These are phyloP conservation scores for Cystofilobasidium macerans DNA, from an alignment of 768 basidiomycete genomes.

Conservation along the genomic window DNA sequence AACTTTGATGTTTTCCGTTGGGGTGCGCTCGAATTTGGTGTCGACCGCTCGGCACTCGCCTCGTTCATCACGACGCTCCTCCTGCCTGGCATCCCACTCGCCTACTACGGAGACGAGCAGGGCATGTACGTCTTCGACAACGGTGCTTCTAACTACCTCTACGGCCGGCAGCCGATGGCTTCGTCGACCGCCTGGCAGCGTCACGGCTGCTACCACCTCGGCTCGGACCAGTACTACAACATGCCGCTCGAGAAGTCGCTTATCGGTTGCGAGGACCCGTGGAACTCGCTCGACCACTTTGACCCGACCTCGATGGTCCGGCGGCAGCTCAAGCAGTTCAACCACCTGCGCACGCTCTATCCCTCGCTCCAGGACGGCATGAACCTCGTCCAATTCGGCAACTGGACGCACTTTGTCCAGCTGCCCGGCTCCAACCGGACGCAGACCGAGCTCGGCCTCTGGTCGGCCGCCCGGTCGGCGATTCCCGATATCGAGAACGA, in stretches of 20 bases:
- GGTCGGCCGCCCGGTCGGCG: constrained; percentile 62
- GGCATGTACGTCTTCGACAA: constrained; percentile 73
- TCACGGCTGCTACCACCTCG: constrained; percentile 82
- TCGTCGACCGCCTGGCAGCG: constrained; percentile 74
- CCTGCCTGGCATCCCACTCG: constrained; percentile 77
- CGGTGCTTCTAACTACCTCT: constrained; percentile 82
- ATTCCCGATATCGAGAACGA: constrained; percentile 49
- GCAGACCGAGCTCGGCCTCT: constrained; percentile 73
- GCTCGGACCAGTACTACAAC: constrained; percentile 87
- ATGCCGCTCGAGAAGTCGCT: constrained; percentile 70
- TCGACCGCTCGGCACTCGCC: constrained; percentile 60
- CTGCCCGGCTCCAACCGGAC: constrained; percentile 77
- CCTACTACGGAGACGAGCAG: constrained; percentile 88
- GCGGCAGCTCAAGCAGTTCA: constrained; percentile 61
- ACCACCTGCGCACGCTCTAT: constrained; percentile 57
- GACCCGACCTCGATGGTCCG: constrained; percentile 73
- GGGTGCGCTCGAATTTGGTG: constrained; percentile 78
- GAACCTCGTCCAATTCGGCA: constrained; percentile 68
- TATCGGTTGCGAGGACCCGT: constrained; percentile 75
- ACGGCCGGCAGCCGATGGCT: constrained; percentile 87
- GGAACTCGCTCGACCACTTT: constrained; percentile 90
- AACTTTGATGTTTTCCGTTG: constrained; percentile 93
- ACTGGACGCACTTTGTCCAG: constrained; percentile 68
- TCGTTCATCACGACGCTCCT: constrained; percentile 67
- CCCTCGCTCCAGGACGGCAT: constrained; percentile 75